These are phyloP conservation scores for Thermoascus crustaceus DNA, from an alignment of 2,329 filamentous ascomycete species.

Conservation along the genomic window DNA sequence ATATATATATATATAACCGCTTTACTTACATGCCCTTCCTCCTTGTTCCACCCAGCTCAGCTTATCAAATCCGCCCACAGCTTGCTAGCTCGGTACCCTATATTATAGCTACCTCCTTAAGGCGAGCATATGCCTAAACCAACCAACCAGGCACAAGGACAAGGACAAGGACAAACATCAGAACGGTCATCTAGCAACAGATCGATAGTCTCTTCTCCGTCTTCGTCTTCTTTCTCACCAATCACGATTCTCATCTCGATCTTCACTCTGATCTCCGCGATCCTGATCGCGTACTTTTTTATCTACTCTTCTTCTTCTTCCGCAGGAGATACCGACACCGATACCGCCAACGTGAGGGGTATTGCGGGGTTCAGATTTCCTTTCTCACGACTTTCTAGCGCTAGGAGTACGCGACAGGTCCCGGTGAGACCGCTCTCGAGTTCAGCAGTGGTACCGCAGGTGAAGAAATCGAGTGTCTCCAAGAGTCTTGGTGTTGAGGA, in stretches of 20 bases:
- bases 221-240: neutral
- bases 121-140: too few relatives aligned
- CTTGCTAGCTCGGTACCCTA: too few relatives aligned
- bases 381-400: neutral
- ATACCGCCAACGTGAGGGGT: neutral
- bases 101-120: too few relatives aligned
- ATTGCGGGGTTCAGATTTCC: neutral
- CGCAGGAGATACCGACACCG: neutral
- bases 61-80: too few relatives aligned
- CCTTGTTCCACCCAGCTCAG: too few relatives aligned
- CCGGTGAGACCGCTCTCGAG: neutral
- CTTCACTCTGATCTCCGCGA: slow-evolving; percentile 13
- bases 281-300: slow-evolving; percentile 12
- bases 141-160: too few relatives aligned
- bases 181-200: too few relatives aligned
- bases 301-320: neutral
- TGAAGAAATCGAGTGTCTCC: neutral
- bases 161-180: too few relatives aligned
- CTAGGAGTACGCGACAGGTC: neutral
- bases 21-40: too few relatives aligned
- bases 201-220: too few relatives aligned
- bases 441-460: neutral
- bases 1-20: too few relatives aligned
- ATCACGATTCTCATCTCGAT: slow-evolving; percentile 10
- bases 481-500: neutral